phyloP scores from a whole-genome alignment of 2,329 filamentous ascomycete species.

The Fusarium sp. region DNA sequence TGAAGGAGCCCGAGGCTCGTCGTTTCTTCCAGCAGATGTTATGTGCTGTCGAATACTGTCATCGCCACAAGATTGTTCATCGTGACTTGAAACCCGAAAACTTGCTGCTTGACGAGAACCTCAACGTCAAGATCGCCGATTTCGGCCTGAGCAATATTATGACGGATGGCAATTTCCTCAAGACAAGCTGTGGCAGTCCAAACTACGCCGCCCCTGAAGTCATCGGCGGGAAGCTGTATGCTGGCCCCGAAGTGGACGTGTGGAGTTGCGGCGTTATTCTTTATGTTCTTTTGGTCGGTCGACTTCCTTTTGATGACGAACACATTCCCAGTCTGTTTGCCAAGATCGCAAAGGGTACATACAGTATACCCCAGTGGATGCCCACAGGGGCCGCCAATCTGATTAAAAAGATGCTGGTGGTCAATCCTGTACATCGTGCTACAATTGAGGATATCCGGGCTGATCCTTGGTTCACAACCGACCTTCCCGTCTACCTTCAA shows the following conservation, averaged over 20 bases:
- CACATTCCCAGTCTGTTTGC: slow-evolving; percentile 98
- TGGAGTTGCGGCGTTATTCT: slow-evolving; percentile 97
- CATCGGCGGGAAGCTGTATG: slow-evolving; percentile 97
- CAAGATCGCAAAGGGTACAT: slow-evolving; percentile 95
- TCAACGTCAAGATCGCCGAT: slow-evolving; percentile 99
- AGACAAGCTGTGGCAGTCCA: slow-evolving; percentile 97
- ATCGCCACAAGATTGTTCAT: slow-evolving; percentile 98
- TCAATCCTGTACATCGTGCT: slow-evolving; percentile 93
- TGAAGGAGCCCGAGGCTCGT: slow-evolving; percentile 91
- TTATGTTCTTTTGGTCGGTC: slow-evolving; percentile 82
- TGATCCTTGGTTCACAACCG: slow-evolving; percentile 93
- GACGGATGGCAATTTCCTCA: slow-evolving; percentile 99
- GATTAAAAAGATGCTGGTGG: slow-evolving; percentile 93
- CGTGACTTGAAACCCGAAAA: slow-evolving; percentile 98
- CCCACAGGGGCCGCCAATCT: slow-evolving; percentile 82
- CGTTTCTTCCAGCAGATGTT: slow-evolving; percentile 99
- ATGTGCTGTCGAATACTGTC: slow-evolving; percentile 98
- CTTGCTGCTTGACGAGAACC: slow-evolving; percentile 89
- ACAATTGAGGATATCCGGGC: slow-evolving; percentile 93
- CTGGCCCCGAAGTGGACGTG: slow-evolving; percentile 96
- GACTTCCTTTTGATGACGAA: slow-evolving; percentile 96
- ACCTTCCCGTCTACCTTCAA: slow-evolving; percentile 86
- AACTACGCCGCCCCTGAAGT: slow-evolving; percentile 99
- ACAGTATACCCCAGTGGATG: slow-evolving; percentile 91
- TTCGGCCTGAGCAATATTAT: slow-evolving; percentile 99